Conservation (phyloP, 192 early-diverging fungal species). For the Entophlyctis luteolus region DNA sequence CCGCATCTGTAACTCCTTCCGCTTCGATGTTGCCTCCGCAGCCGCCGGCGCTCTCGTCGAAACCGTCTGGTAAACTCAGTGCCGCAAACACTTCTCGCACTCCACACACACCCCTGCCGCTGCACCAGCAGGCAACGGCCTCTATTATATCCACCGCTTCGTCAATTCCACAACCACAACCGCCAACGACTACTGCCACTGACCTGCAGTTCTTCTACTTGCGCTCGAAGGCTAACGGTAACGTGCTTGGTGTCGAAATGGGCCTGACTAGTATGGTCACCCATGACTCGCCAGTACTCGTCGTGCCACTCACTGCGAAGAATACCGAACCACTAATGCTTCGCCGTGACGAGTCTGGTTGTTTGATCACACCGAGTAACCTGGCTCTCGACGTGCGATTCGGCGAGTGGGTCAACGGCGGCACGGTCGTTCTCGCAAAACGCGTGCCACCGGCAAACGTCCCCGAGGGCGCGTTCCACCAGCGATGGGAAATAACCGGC, state of each 20-base stretch:
- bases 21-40: background rate
- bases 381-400: slow-evolving; percentile 19
- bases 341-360: background rate
- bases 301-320: slow-evolving; percentile 4
- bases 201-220: slow-evolving; percentile 15
- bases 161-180: slow-evolving; percentile 12
- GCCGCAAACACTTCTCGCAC: background rate
- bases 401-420: slow-evolving; percentile 22
- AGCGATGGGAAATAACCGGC: slow-evolving; percentile 6
- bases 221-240: slow-evolving; percentile 9
- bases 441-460: background rate
- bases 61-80: background rate
- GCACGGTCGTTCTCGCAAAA: slow-evolving; percentile 23
- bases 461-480: background rate
- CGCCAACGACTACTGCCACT: background rate
- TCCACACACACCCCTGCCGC: background rate
- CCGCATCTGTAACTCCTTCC: too few species aligned
- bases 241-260: slow-evolving; percentile 25
- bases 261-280: slow-evolving; percentile 20
- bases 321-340: slow-evolving; percentile 1
- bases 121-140: background rate
- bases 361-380: slow-evolving; percentile 11
- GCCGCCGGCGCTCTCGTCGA: slow-evolving; percentile 3
- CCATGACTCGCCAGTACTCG: slow-evolving; percentile 17
- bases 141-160: background rate